Conservation (phyloP, 2,329 filamentous ascomycete species). For the Zasmidium angulare region DNA sequence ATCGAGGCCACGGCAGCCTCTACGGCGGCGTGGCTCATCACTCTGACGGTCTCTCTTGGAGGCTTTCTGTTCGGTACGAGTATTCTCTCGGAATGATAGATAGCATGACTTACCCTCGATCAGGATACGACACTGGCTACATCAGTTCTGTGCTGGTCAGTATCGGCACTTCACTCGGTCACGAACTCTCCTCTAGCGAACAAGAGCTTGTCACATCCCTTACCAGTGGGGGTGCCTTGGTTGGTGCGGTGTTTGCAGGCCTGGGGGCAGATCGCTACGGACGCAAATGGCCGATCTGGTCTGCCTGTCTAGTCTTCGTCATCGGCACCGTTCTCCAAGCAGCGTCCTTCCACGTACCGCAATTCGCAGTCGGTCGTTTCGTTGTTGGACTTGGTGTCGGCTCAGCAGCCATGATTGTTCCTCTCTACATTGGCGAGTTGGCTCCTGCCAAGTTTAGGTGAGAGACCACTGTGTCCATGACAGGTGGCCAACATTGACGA, state of each 20-base stretch:
- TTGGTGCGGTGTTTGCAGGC: constrained; percentile 41
- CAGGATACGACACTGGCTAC: constrained; percentile 49
- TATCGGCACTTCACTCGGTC: constrained; percentile 41
- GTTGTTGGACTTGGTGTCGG: constrained; percentile 53
- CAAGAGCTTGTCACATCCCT: constrained; percentile 55
- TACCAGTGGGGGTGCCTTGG: constrained; percentile 50
- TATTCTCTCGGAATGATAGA: constrained; percentile 1
- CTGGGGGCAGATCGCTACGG: constrained; percentile 40
- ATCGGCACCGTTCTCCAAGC: constrained; percentile 37
- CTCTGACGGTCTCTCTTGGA: constrained; percentile 38
- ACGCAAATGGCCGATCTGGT: constrained; percentile 43
- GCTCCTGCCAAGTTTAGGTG: constrained; percentile 47
- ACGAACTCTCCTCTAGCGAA: constrained; percentile 42
- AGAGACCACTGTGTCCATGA: neutral
- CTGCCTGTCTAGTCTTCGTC: constrained; percentile 43
- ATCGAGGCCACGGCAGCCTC: constrained; percentile 43
- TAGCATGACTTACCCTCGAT: neutral
- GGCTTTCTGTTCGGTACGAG: constrained; percentile 31
- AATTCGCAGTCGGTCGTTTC: constrained; percentile 48
- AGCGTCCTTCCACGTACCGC: constrained; percentile 35
- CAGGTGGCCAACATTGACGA: constrained; percentile 27
- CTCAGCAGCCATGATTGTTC: constrained; percentile 46
- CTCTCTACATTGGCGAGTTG: constrained; percentile 52
- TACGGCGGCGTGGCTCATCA: constrained; percentile 41
- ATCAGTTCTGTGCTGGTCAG: constrained; percentile 48